A percentile compares a stretch with the other conserved stretches of the same genome.
Evolutionary conservation across 225 moss, liverwort and hornwort genomes (phyloP).

Genomic region (Sphagnum contortum): DNA sequence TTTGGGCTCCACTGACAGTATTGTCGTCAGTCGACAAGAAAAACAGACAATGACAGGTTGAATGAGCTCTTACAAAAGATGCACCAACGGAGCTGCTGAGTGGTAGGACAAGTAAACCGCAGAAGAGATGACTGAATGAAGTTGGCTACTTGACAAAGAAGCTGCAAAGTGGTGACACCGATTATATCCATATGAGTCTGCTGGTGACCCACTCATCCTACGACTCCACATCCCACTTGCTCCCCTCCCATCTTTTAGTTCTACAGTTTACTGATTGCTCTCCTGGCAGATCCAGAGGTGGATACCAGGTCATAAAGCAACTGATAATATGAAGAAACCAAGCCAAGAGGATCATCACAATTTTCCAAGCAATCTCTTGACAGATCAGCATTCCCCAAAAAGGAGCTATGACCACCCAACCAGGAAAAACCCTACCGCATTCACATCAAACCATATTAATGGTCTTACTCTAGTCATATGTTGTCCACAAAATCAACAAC

Average conservation of each 20-base stretch:
- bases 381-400: too few relatives aligned
- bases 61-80: slow-evolving; percentile 53
- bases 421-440: too few relatives aligned
- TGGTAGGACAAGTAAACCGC: slow-evolving; percentile 47
- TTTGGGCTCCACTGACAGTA: slow-evolving; percentile 8
- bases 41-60: slow-evolving; percentile 30
- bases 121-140: slow-evolving; percentile 59
- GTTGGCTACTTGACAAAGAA: slow-evolving; percentile 66
- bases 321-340: too few relatives aligned
- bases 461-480: too few relatives aligned
- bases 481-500: too few relatives aligned
- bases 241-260: not conserved
- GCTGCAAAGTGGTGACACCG: slow-evolving; percentile 59
- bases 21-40: not conserved
- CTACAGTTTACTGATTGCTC: slow-evolving; percentile 4
- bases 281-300: slow-evolving; percentile 19
- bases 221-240: slow-evolving; percentile 17
- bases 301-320: slow-evolving; percentile 10
- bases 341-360: too few relatives aligned
- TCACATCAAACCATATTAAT: too few relatives aligned
- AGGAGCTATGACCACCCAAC: too few relatives aligned
- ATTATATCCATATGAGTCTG: slow-evolving; percentile 42
- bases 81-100: slow-evolving; percentile 43
- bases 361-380: too few relatives aligned
- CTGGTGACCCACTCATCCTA: slow-evolving; percentile 38